Evolutionary conservation across 306 rosid species (phyloP).

Genomic region (Vicia villosa): DNA sequence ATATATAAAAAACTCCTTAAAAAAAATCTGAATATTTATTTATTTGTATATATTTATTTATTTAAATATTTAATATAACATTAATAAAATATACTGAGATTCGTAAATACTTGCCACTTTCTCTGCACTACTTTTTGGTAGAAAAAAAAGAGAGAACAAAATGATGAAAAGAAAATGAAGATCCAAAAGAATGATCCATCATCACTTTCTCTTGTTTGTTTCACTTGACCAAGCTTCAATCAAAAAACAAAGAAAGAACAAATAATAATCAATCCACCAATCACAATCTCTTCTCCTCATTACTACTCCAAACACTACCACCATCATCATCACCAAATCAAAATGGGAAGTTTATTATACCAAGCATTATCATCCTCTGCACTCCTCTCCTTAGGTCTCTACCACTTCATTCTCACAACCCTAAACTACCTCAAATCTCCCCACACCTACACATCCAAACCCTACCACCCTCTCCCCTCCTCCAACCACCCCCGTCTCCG

Average conservation of each 20-base stretch:
- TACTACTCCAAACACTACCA: not conserved
- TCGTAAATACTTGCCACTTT: not conserved
- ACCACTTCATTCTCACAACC: slow-evolving; percentile 62
- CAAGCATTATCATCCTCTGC: slow-evolving; percentile 57
- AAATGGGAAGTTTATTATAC: slow-evolving; percentile 21
- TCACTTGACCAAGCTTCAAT: not conserved
- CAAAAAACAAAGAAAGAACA: not conserved
- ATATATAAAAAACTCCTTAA: no score
- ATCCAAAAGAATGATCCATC: not conserved
- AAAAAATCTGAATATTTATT: no score
- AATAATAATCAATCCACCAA: not conserved
- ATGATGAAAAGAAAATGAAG: not conserved
- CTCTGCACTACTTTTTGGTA: not conserved
- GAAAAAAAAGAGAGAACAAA: not conserved
- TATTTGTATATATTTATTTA: no score
- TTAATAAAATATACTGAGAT: not conserved
- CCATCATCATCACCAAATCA: not conserved
- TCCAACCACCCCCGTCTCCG: slow-evolving; percentile 46
- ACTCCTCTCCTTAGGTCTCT: slow-evolving; percentile 60
- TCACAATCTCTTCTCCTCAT: not conserved
- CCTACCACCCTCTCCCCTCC: slow-evolving; percentile 67
- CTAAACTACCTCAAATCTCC: slow-evolving; percentile 68
- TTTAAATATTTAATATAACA: no score
- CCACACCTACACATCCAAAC: slow-evolving; percentile 68
- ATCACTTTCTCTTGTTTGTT: not conserved